Evolutionary conservation across 352 stramenopile species (phyloP).

Genomic region (Globisporangium viniferum): DNA sequence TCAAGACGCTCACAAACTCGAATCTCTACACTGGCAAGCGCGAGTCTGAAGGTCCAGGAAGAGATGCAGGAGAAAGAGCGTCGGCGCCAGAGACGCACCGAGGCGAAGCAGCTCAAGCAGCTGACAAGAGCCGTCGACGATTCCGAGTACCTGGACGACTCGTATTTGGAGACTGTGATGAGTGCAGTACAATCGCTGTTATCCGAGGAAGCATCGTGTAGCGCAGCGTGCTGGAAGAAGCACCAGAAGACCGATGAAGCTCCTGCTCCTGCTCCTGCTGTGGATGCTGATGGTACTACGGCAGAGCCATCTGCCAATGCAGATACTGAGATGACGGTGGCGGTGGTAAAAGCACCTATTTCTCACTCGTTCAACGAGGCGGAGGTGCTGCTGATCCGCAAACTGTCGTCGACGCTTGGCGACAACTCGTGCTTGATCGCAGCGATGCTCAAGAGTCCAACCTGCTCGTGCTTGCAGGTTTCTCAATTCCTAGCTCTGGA

Average conservation of each 20-base stretch:
- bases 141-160: slow-evolving; percentile 72
- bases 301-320: background rate
- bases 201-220: slow-evolving; percentile 24
- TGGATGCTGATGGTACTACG: background rate
- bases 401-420: slow-evolving; percentile 36
- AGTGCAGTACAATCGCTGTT: slow-evolving; percentile 20
- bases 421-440: slow-evolving; percentile 47
- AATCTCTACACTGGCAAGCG: slow-evolving; percentile 56
- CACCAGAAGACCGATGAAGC: background rate
- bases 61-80: slow-evolving; percentile 53
- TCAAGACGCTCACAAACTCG: slow-evolving; percentile 62
- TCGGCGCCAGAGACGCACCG: slow-evolving; percentile 14
- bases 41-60: slow-evolving; percentile 57
- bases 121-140: slow-evolving; percentile 46
- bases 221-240: slow-evolving; percentile 40
- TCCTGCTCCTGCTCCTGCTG: background rate
- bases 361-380: slow-evolving; percentile 22
- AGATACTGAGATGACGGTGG: background rate
- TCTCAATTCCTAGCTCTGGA: slow-evolving; percentile 24
- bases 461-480: slow-evolving; percentile 31
- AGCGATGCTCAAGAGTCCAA: slow-evolving; percentile 33
- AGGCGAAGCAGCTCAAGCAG: slow-evolving; percentile 30
- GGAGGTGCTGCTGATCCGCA: slow-evolving; percentile 46
- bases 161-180: slow-evolving; percentile 39
- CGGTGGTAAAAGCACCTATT: background rate